Conservation (phyloP, 768 basidiomycete species). For the Phanerochaete carnosa region DNA sequence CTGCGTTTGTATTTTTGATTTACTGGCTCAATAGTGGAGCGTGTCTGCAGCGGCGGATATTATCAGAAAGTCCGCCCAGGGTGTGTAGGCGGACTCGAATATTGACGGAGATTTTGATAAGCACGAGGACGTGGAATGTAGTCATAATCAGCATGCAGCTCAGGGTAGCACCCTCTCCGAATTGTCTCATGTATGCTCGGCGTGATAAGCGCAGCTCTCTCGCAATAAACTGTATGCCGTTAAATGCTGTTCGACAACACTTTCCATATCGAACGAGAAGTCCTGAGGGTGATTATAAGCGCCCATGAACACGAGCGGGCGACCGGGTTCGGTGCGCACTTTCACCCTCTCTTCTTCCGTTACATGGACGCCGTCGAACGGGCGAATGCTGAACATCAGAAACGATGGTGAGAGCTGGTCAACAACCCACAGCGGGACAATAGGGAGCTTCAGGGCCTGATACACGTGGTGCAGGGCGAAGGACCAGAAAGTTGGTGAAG, state of each 20-base stretch:
- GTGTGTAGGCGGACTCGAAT: not conserved
- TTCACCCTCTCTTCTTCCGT: not conserved
- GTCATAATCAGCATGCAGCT: too few species aligned
- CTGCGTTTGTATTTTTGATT: not conserved
- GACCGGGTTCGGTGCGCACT: not conserved
- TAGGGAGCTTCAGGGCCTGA: not conserved
- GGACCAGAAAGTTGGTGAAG: conserved; percentile 82
- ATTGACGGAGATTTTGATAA: too few species aligned
- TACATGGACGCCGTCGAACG: conserved; percentile 81
- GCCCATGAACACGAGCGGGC: not conserved
- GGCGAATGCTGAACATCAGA: conserved; percentile 71
- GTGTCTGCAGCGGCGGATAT: conserved; percentile 23
- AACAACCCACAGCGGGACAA: not conserved
- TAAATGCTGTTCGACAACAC: too few species aligned
- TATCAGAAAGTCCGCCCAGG: conserved; percentile 16
- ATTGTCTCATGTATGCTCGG: too few species aligned
- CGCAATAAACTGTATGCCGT: too few species aligned
- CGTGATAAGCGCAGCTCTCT: too few species aligned
- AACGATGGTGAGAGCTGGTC: conserved; percentile 47
- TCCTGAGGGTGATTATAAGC: not conserved
- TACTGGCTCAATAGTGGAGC: not conserved
- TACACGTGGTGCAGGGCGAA: conserved; percentile 52
- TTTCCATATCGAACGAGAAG: not conserved
- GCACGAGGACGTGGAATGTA: too few species aligned
- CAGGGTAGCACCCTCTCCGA: too few species aligned